phyloP scores from a whole-genome alignment of 176 grass and related monocot genomes.

The Hordeum marinum region DNA sequence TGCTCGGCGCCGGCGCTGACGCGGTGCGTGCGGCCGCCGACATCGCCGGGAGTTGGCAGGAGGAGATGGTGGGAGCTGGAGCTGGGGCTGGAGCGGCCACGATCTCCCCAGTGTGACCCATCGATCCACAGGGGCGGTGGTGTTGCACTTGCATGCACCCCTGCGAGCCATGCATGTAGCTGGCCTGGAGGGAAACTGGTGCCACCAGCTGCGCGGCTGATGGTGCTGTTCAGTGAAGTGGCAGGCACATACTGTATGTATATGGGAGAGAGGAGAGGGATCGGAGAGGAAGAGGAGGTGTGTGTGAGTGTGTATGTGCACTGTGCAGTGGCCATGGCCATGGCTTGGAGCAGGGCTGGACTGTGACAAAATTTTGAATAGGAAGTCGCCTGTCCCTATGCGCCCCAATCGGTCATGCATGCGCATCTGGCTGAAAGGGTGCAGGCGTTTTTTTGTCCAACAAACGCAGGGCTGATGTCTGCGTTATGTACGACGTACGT shows the following conservation, averaged over 20 bases:
- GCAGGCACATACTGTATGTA: conserved; percentile 17
- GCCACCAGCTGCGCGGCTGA: conserved; percentile 1
- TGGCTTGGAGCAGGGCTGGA: background rate
- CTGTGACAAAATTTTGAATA: conserved; percentile 50
- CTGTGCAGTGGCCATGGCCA: conserved; percentile 15
- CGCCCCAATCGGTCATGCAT: conserved; percentile 14
- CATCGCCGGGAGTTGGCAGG: conserved; percentile 69
- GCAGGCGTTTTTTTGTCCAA: conserved; percentile 36
- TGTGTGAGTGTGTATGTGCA: conserved; percentile 27
- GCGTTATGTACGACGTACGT: conserved; percentile 25
- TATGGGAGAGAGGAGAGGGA: background rate
- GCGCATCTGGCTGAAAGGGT: conserved; percentile 21
- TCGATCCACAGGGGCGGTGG: conserved; percentile 6
- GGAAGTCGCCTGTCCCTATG: conserved; percentile 40
- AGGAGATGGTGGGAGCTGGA: background rate
- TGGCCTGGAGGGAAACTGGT: conserved; percentile 19
- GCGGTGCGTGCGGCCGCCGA: conserved; percentile 58
- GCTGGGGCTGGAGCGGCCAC: conserved; percentile 1
- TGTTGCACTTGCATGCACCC: background rate
- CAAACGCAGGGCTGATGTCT: conserved; percentile 24
- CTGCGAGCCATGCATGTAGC: conserved; percentile 25
- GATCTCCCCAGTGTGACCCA: conserved; percentile 35
- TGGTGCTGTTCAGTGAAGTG: conserved; percentile 11
- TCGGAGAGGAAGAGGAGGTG: background rate
- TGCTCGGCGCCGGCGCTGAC: conserved; percentile 70